Base-by-base conservation (phyloP, 306 rosid genomes). In the Cajanus cajan region DNA sequence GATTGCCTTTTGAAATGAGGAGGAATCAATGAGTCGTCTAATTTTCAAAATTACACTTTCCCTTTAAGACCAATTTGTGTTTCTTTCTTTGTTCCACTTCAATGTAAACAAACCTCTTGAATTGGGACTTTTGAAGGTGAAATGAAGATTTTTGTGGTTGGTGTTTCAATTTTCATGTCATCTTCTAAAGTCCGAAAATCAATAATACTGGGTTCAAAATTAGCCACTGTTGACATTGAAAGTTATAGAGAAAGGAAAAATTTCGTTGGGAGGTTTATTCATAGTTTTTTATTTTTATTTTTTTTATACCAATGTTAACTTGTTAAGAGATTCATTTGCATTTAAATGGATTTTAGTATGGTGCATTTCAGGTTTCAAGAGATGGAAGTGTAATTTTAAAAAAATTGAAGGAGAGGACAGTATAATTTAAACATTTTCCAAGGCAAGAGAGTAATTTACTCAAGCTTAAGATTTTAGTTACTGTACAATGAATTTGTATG, bases 381-480 rank as follows among this genome's bases (percentile, higher is more conserved):
- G 70, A 18, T 10, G 2, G 7, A 15, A 18, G 31, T 18, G 47
- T 34, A 7, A 4, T n/a, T 64, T 36, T 64, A 8, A 1, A n/a
- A 18, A 24, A 4, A 1, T 64, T 64, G 16, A 34, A 37, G 48
- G 7, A 10, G 48, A 9, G 18, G 31, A 4, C 45, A 39, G 16
- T 18, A 5, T 18, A 39, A 39, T 65, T 39, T 19, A 65, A 65
- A 7, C 33, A 65, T 18, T 36, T 15, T 64, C 25, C 31, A 11
- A n/a, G 48, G 48, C 14, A 63, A 64, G 47, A 61, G 39, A 15
- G 14, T 37, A 10, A 0, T 11, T 18, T 65, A 2, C 47, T 63
- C 19, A 2, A 34, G 40, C 39, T 78, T 81, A 68, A 59, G 65
- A 68, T 25, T 51, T 37, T 78, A 33, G 48, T 37, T 62, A 63